Evolutionary conservation across 495 filamentous ascomycete genomes (phyloP).

Genomic region (Hypoxylon trugodes): DNA sequence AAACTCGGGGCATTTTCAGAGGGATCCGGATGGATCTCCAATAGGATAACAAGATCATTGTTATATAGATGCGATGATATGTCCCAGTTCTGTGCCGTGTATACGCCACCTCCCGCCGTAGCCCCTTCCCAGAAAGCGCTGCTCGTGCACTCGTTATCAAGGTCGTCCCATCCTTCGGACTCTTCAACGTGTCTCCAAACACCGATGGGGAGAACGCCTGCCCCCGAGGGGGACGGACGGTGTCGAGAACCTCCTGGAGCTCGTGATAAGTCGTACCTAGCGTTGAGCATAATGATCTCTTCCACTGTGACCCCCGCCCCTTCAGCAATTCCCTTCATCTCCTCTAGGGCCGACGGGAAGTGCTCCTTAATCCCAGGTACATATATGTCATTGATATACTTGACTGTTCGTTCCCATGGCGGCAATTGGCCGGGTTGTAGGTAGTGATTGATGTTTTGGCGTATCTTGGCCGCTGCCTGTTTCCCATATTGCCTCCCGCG

Average conservation of each 20-base stretch:
- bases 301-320: slow-evolving; percentile 38
- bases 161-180: slow-evolving; percentile 9
- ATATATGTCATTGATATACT: slow-evolving; percentile 34
- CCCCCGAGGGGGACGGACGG: background rate
- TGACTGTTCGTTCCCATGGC: slow-evolving; percentile 20
- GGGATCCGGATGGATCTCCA: slow-evolving; percentile 42
- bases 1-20: slow-evolving; percentile 42
- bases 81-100: slow-evolving; percentile 46
- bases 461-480: slow-evolving; percentile 36
- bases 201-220: slow-evolving; percentile 2
- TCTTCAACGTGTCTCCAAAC: background rate
- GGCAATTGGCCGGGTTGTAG: slow-evolving; percentile 38
- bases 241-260: background rate
- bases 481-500: slow-evolving; percentile 30
- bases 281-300: slow-evolving; percentile 45
- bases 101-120: slow-evolving; percentile 25
- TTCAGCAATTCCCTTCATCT: slow-evolving; percentile 44
- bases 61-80: slow-evolving; percentile 38
- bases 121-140: slow-evolving; percentile 15
- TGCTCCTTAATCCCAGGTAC: slow-evolving; percentile 29
- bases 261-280: slow-evolving; percentile 39
- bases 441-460: slow-evolving; percentile 39
- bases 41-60: slow-evolving; percentile 36
- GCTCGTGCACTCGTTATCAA: slow-evolving; percentile 31
- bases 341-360: slow-evolving; percentile 40